Conservation (phyloP, 1,139 yeast species). For the Suhomyces yuchorum region DNA sequence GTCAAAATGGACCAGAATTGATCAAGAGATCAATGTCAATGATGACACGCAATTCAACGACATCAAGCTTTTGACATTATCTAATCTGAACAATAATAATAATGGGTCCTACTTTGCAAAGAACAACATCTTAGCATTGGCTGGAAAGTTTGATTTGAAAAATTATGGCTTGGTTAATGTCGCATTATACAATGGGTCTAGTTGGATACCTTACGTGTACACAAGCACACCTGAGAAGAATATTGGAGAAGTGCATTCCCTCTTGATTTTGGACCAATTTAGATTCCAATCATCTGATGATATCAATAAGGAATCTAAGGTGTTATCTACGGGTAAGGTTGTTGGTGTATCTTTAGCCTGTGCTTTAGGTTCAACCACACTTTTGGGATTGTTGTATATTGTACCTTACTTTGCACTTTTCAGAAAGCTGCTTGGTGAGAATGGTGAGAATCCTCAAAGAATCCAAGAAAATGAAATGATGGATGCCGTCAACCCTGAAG, state of each 20-base stretch:
- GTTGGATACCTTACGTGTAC: conserved; percentile 72
- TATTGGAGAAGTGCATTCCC: conserved; percentile 36
- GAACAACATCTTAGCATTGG: conserved; percentile 53
- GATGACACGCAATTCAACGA: conserved; percentile 38
- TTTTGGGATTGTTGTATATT: conserved; percentile 66
- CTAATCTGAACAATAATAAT: conserved; percentile 27
- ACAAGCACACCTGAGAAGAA: conserved; percentile 22
- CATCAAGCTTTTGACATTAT: conserved; percentile 42
- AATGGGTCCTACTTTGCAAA: conserved; percentile 40
- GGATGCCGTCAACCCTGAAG: conserved; percentile 65
- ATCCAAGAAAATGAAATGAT: conserved; percentile 71
- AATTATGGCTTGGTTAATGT: conserved; percentile 63
- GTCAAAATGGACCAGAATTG: conserved; percentile 45
- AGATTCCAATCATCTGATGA: conserved; percentile 44
- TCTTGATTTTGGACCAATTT: conserved; percentile 40
- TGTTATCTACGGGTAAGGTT: conserved; percentile 64
- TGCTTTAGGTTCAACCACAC: conserved; percentile 76
- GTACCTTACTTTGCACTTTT: conserved; percentile 53
- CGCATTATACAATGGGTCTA: conserved; percentile 67
- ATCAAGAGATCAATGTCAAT: conserved; percentile 35
- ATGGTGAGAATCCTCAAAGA: conserved; percentile 40
- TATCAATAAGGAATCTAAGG: conserved; percentile 22
- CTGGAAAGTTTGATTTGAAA: conserved; percentile 60
- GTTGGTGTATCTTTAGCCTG: conserved; percentile 87
- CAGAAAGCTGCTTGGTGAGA: conserved; percentile 42